A percentile compares a stretch with the other conserved stretches of the same genome.
Conservation (phyloP, 2,329 filamentous ascomycete species). For the Graphilbum sp. region DNA sequence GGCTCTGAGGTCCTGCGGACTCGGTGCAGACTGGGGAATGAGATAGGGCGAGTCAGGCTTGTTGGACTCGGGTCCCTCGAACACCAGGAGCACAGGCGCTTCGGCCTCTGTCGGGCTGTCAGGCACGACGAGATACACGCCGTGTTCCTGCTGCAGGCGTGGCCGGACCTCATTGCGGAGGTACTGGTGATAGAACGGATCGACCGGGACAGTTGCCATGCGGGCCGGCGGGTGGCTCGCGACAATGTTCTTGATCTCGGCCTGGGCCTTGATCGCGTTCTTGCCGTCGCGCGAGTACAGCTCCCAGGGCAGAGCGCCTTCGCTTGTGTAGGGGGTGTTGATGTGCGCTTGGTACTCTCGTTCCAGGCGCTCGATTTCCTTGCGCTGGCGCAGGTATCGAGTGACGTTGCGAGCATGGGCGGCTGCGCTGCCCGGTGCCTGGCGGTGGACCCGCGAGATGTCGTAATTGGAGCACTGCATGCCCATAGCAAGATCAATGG, state of each 20-base stretch:
- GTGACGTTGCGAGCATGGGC: slow-evolving; percentile 74
- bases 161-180: slow-evolving; percentile 47
- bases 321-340: slow-evolving; percentile 54
- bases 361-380: slow-evolving; percentile 71
- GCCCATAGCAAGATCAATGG: slow-evolving; percentile 73
- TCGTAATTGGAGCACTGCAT: slow-evolving; percentile 79
- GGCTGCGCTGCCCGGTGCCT: slow-evolving; percentile 54
- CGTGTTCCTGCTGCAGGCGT: slow-evolving; percentile 48
- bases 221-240: slow-evolving; percentile 58
- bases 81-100: slow-evolving; percentile 55
- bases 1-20: slow-evolving; percentile 28
- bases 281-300: slow-evolving; percentile 77
- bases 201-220: slow-evolving; percentile 49
- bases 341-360: slow-evolving; percentile 71
- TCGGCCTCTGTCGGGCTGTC: slow-evolving; percentile 37
- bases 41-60: slow-evolving; percentile 30
- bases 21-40: slow-evolving; percentile 33
- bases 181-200: slow-evolving; percentile 66
- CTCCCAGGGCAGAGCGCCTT: slow-evolving; percentile 66
- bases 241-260: slow-evolving; percentile 59
- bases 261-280: slow-evolving; percentile 60
- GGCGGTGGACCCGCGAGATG: slow-evolving; percentile 61
- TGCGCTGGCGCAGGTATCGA: slow-evolving; percentile 68
- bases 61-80: slow-evolving; percentile 39
- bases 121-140: slow-evolving; percentile 59